Evolutionary conservation across 164 flowering plant genomes (phyloP).

Genomic region (Akebia trifoliata): DNA sequence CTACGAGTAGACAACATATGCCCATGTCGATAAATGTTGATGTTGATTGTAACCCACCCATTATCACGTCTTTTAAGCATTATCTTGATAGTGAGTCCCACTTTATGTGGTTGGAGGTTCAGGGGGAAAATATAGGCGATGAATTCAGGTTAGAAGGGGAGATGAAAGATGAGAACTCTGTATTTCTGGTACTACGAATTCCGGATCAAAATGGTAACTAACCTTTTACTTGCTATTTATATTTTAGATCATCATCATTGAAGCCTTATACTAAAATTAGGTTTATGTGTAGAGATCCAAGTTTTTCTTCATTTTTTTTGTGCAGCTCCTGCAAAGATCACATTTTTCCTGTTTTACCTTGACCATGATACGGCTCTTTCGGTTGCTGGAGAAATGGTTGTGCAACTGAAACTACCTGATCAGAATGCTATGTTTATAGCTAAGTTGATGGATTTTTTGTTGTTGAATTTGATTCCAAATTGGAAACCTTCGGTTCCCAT

Average conservation of each 20-base stretch:
- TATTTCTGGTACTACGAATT: conserved; percentile 61
- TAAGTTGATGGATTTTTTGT: conserved; percentile 57
- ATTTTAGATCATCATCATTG: too few species aligned
- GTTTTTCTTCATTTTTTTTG: background rate
- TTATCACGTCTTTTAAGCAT: conserved; percentile 16
- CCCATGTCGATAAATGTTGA: too few species aligned
- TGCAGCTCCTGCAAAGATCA: conserved; percentile 65
- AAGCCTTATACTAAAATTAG: too few species aligned
- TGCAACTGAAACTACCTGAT: conserved; percentile 62
- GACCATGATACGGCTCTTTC: conserved; percentile 67
- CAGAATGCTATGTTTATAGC: conserved; percentile 73
- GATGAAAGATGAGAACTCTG: conserved; percentile 51
- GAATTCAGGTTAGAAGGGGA: conserved; percentile 61
- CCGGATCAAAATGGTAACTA: conserved; percentile 49
- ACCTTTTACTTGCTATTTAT: too few species aligned
- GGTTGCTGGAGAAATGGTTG: conserved; percentile 87
- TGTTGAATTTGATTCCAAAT: conserved; percentile 48
- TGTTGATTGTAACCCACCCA: conserved; percentile 22
- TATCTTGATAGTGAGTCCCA: conserved; percentile 10
- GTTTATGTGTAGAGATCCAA: too few species aligned
- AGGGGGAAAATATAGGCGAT: conserved; percentile 41
- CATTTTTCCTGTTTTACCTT: conserved; percentile 64
- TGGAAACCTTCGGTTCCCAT: conserved; percentile 47
- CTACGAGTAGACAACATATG: too few species aligned
- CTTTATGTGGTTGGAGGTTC: conserved; percentile 35